These are phyloP conservation scores for Lobulomyces angularis DNA, from an alignment of 192 early-diverging fungal genomes.

Conservation along the genomic window DNA sequence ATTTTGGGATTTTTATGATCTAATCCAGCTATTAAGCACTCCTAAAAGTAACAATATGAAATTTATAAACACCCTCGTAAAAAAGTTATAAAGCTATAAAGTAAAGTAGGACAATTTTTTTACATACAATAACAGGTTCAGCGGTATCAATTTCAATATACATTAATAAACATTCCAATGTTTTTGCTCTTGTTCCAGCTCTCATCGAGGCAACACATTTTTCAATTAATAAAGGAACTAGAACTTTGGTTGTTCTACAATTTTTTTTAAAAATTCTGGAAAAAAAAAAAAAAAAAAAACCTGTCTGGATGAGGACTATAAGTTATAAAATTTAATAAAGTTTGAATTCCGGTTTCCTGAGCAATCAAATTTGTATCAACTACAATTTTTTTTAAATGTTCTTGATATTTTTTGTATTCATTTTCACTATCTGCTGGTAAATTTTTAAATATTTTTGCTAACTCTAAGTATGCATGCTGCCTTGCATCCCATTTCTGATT, in stretches of 20 bases:
- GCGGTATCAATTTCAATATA: constrained; percentile 75
- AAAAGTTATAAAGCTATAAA: constrained; percentile 9
- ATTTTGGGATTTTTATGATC: constrained; percentile 86
- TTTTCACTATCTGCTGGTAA: constrained; percentile 46
- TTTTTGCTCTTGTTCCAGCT: constrained; percentile 63
- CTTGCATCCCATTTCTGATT: constrained; percentile 95
- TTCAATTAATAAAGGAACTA: constrained; percentile 66
- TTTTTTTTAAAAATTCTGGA: neutral
- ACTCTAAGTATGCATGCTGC: constrained; percentile 66
- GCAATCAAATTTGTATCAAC: constrained; percentile 82
- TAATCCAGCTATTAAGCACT: constrained; percentile 61
- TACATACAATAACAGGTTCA: constrained; percentile 70
- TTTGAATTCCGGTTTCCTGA: constrained; percentile 68
- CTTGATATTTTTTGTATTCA: constrained; percentile 59
- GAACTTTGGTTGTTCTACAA: constrained; percentile 47
- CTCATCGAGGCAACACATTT: constrained; percentile 78
- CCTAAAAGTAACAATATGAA: constrained; percentile 23
- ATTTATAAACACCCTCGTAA: neutral
- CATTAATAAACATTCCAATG: constrained; percentile 67
- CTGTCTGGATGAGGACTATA: constrained; percentile 61
- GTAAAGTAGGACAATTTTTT: neutral
- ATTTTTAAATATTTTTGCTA: constrained; percentile 54
- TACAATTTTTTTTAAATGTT: constrained; percentile 66
- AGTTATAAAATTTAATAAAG: constrained; percentile 64
- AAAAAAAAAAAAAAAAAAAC: neutral